These are phyloP conservation scores for Yamadazyma atlantica DNA, from an alignment of 1,139 yeast genomes.

Conservation along the genomic window DNA sequence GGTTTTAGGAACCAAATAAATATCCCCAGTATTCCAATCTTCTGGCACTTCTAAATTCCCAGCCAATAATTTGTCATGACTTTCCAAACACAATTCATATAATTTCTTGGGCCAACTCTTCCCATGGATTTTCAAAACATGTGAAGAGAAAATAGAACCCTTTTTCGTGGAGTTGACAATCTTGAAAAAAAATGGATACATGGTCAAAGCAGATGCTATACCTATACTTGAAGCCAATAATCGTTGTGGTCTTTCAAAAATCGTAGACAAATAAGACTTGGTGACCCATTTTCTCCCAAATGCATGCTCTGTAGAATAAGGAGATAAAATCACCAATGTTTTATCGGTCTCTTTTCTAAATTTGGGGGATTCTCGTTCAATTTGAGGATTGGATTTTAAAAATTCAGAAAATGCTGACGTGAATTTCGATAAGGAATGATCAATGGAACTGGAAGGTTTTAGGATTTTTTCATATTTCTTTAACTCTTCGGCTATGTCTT, in stretches of 20 bases:
- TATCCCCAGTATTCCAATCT: constrained; percentile 84
- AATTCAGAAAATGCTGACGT: constrained; percentile 46
- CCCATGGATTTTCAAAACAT: constrained; percentile 77
- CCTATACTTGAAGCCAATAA: constrained; percentile 76
- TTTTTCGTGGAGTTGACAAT: constrained; percentile 49
- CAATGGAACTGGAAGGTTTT: constrained; percentile 35
- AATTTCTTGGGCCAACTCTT: constrained; percentile 66
- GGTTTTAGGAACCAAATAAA: constrained; percentile 68
- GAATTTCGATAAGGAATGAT: constrained; percentile 38
- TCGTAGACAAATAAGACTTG: constrained; percentile 63
- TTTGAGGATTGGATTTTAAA: constrained; percentile 55
- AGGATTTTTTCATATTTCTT: constrained; percentile 20
- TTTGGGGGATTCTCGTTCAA: constrained; percentile 50
- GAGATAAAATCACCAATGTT: constrained; percentile 57
- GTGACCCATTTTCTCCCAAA: constrained; percentile 79
- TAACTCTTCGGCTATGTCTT: constrained; percentile 7
- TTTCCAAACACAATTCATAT: constrained; percentile 57
- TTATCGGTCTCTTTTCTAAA: constrained; percentile 45
- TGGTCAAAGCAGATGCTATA: constrained; percentile 70
- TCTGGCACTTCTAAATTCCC: constrained; percentile 74
- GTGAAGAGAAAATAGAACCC: constrained; percentile 51
- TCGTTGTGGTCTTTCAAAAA: constrained; percentile 84
- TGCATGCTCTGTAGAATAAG: constrained; percentile 63
- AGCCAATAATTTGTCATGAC: constrained; percentile 53
- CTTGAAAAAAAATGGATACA: constrained; percentile 62